Evolutionary conservation across 768 basidiomycete species (phyloP).

Genomic region (Serendipita indica): DNA sequence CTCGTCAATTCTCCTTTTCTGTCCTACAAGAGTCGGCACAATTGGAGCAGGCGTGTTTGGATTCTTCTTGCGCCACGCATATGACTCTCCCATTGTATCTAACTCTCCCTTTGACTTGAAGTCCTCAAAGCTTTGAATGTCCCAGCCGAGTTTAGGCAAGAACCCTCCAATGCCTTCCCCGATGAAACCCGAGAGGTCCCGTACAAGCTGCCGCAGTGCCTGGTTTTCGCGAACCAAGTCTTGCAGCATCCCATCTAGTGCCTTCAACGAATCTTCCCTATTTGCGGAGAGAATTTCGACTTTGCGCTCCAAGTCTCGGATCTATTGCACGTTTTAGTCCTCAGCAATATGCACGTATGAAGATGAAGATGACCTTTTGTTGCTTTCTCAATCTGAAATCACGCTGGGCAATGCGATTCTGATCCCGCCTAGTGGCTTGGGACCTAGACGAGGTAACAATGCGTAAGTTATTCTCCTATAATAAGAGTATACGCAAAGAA

Average conservation of each 20-base stretch:
- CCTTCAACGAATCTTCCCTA: slow-evolving; percentile 73
- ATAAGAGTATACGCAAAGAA: neutral
- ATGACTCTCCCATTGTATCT: slow-evolving; percentile 86
- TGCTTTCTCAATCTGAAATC: slow-evolving; percentile 89
- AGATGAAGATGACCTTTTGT: slow-evolving; percentile 40
- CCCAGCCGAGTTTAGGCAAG: slow-evolving; percentile 66
- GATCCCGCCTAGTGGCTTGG: slow-evolving; percentile 75
- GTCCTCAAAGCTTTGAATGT: slow-evolving; percentile 58
- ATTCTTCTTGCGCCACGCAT: slow-evolving; percentile 48
- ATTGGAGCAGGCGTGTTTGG: neutral
- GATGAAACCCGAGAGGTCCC: slow-evolving; percentile 63
- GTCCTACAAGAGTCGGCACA: neutral
- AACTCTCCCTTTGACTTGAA: slow-evolving; percentile 79
- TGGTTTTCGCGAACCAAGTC: slow-evolving; percentile 87
- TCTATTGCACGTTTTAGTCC: slow-evolving; percentile 30
- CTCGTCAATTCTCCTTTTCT: slow-evolving; percentile 9
- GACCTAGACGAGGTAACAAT: slow-evolving; percentile 45
- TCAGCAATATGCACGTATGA: neutral
- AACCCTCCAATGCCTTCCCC: slow-evolving; percentile 75
- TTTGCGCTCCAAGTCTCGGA: slow-evolving; percentile 86
- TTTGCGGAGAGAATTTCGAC: slow-evolving; percentile 88
- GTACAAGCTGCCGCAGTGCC: slow-evolving; percentile 65
- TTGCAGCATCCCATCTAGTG: slow-evolving; percentile 70
- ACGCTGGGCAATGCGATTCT: slow-evolving; percentile 84
- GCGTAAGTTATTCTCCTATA: neutral